Base-by-base conservation (phyloP, 1,284 basidiomycete genomes). In the Ceraceosorus guamensis region DNA sequence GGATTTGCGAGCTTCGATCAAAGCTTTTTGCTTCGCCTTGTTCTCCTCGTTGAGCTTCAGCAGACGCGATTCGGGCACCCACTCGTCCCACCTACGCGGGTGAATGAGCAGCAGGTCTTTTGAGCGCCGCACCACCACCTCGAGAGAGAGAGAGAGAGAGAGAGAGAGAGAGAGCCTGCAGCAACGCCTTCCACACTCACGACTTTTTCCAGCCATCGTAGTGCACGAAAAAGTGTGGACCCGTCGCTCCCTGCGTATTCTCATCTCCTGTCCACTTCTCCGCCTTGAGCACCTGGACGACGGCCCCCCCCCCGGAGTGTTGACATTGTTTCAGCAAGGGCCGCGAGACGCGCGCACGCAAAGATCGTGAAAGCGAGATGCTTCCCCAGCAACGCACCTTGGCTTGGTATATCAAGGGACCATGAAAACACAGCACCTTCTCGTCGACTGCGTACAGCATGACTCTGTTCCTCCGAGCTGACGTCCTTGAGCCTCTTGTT, bases 191-290 rank as follows among this genome's bases (percentile, higher is more conserved):
- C 24, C 24, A 11, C n/a, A 82, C 89, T 77, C 75, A 92, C 86
- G 89, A 92, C 78, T 91, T 88, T 77, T 97, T 98, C 95, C 95
- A 99, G 4, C 95, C 95, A 76, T 95, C 92, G 81, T 99, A 99
- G 78, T 99, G 95, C 30, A 99, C 92, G 63, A 88, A 86, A 77
- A 90, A 98, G 70, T 95, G 89, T 5, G 85, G 84, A 1, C 91
- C 91, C 1, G 83, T 78, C 5, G 80, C 77, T 3, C 87, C 86
- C 0, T 55, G 55, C 45, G 84, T 81, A 6, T 86, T 84, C 53
- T 83, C 85, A 3, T 81, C 79, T 67, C 87, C 86, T 56, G 86
- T 84, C 81, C 85, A 87, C 50, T 81, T 83, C 70, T 89, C 85
- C 1, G 83, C 81, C 74, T 92, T 88, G 62, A 95, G 83, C 13